A percentile compares a stretch with the other conserved stretches of the same genome.
These are phyloP conservation scores for Phanerochaete carnosa DNA, from an alignment of 768 basidiomycete genomes.

Conservation along the genomic window DNA sequence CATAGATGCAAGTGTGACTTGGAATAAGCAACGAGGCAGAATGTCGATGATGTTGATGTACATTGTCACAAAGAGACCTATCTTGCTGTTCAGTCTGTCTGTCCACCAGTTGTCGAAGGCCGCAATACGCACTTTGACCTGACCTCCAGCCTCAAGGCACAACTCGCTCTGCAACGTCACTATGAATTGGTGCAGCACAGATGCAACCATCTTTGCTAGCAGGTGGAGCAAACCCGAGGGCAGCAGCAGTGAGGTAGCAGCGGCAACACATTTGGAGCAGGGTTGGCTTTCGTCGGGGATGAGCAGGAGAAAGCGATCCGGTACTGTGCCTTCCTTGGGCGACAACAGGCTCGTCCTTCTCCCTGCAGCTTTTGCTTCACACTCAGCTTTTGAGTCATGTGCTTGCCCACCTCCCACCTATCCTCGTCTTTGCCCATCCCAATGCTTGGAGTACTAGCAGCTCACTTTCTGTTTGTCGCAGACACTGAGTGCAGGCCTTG, in stretches of 20 bases:
- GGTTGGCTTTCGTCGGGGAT: constrained; percentile 11
- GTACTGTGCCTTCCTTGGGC: constrained; percentile 16
- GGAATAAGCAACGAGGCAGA: constrained; percentile 19
- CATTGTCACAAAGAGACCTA: constrained; percentile 78
- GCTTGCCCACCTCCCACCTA: constrained; percentile 25
- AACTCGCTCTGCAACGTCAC: constrained; percentile 74
- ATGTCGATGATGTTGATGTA: constrained; percentile 57
- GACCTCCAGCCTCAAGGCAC: constrained; percentile 66
- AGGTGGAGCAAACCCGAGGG: constrained; percentile 46
- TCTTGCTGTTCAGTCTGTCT: constrained; percentile 67
- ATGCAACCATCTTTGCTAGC: constrained; percentile 46
- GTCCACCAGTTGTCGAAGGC: constrained; percentile 92
- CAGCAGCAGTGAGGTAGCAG: too few relatives aligned
- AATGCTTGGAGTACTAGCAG: constrained; percentile 50
- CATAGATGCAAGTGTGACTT: constrained; percentile 22
- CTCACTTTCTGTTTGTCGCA: constrained; percentile 60
- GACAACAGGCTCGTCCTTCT: constrained; percentile 54
- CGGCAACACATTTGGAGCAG: constrained; percentile 17
- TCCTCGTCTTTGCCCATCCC: constrained; percentile 33
- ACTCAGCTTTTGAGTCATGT: constrained; percentile 63
- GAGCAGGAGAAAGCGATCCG: constrained; percentile 5
- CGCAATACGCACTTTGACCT: constrained; percentile 74
- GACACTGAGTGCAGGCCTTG: constrained; percentile 58
- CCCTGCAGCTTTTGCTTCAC: constrained; percentile 54
- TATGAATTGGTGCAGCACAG: constrained; percentile 71